These are phyloP conservation scores for Moelleriella libera DNA, from an alignment of 2,329 filamentous ascomycete species.

Conservation along the genomic window DNA sequence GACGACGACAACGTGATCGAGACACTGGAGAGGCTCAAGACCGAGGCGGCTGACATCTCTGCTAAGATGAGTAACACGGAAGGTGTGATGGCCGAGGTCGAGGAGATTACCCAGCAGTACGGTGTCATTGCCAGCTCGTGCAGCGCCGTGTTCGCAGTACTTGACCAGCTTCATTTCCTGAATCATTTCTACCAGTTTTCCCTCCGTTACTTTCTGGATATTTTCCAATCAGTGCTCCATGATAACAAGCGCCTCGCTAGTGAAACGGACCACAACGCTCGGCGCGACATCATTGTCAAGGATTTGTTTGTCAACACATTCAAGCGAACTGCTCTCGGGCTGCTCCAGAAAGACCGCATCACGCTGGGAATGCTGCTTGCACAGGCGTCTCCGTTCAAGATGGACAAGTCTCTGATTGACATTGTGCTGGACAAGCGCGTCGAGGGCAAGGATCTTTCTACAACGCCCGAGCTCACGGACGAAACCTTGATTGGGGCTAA, in stretches of 20 bases:
- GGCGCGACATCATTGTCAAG: slow-evolving; percentile 80
- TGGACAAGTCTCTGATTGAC: slow-evolving; percentile 85
- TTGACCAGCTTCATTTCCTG: slow-evolving; percentile 94
- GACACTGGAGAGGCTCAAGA: slow-evolving; percentile 94
- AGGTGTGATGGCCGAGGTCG: slow-evolving; percentile 95
- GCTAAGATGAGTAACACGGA: slow-evolving; percentile 93
- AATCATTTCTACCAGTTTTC: slow-evolving; percentile 99
- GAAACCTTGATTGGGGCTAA: slow-evolving; percentile 55
- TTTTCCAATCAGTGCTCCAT: slow-evolving; percentile 85
- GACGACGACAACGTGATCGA: slow-evolving; percentile 98
- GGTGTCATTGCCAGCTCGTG: slow-evolving; percentile 85
- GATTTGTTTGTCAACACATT: slow-evolving; percentile 87
- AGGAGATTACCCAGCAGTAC: slow-evolving; percentile 90
- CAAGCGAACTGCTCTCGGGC: slow-evolving; percentile 80
- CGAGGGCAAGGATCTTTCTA: slow-evolving; percentile 66
- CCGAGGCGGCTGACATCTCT: slow-evolving; percentile 90
- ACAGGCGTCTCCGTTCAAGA: slow-evolving; percentile 88
- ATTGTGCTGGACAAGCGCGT: slow-evolving; percentile 67
- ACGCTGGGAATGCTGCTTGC: slow-evolving; percentile 90
- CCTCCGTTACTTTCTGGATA: slow-evolving; percentile 92
- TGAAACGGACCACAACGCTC: slow-evolving; percentile 60
- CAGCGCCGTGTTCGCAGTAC: slow-evolving; percentile 90
- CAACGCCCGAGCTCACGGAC: slow-evolving; percentile 46
- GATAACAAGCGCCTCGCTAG: slow-evolving; percentile 59
- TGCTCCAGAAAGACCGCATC: slow-evolving; percentile 88